Evolutionary conservation across 2,329 filamentous ascomycete genomes (phyloP).

Genomic region (Elsinoe batatas): DNA sequence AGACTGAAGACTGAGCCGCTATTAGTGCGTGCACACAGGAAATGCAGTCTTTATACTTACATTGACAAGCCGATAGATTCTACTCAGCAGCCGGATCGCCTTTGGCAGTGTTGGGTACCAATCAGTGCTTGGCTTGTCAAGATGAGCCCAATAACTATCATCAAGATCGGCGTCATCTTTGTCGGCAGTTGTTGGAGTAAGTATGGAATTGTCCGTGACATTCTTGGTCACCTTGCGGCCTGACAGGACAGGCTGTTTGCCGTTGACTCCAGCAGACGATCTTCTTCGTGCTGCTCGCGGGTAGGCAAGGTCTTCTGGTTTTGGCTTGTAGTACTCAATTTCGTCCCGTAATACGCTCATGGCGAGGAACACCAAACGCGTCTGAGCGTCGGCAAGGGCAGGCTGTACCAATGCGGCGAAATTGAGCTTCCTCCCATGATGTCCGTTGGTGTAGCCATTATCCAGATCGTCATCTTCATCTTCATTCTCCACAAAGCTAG

Average conservation of each 20-base stretch:
- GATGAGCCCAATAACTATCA: conserved; percentile 35
- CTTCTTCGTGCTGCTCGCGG: conserved; percentile 34
- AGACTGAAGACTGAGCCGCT: conserved; percentile 48
- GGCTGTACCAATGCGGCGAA: conserved; percentile 54
- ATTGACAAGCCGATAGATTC: conserved; percentile 61
- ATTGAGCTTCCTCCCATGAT: conserved; percentile 39
- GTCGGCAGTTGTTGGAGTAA: conserved; percentile 42
- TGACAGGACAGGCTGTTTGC: conserved; percentile 38
- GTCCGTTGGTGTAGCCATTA: conserved; percentile 40
- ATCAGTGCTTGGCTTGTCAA: conserved; percentile 29
- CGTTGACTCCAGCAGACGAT: conserved; percentile 19
- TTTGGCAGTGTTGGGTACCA: conserved; percentile 60
- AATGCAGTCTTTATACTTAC: conserved; percentile 30
- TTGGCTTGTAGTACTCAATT: conserved; percentile 57
- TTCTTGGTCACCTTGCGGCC: conserved; percentile 35
- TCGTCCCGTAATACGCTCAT: conserved; percentile 54
- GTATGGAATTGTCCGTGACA: conserved; percentile 33
- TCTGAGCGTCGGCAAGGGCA: conserved; percentile 58
- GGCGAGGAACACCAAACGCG: conserved; percentile 55
- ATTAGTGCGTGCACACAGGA: conserved; percentile 17
- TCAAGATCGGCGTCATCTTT: conserved; percentile 44
- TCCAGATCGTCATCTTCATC: conserved; percentile 45
- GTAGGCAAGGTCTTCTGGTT: conserved; percentile 56
- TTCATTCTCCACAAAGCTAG: conserved; percentile 49
- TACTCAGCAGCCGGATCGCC: conserved; percentile 58